Evolutionary conservation across 176 grass and related monocot species (phyloP), one percentile per base, ranked within the genome.

Genomic region (Echinochloa phyllopogon): DNA sequence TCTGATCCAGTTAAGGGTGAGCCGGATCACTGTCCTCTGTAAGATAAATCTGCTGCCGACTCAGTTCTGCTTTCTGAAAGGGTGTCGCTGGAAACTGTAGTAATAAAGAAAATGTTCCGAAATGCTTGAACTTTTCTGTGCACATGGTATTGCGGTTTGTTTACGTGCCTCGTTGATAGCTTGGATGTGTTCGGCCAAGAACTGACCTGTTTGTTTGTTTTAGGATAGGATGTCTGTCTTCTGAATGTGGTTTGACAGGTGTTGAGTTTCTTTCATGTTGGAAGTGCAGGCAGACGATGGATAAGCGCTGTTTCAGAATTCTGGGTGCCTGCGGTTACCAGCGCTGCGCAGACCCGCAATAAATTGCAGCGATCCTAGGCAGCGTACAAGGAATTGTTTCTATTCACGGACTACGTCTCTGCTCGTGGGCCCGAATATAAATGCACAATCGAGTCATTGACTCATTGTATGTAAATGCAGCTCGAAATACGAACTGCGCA

Each of bases 341-440:
- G 33, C 25, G 44, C 39, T 12, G 23, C 69, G 44, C 15, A 10
- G 61, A 24, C 81, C 29, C 69, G 38, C 70, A 45, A 50, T 83
- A 76, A 86, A 71, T 82, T 70, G 43, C 36, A 52, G 57, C 48
- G n/a, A 61, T 38, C 41, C 24, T 33, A 38, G 20, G 52, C 45
- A 82, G 44, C 42, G 27, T 69, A 77, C 78, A 64, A 13, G 12
- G 5, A 39, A 29, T n/a, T 45, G 20, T 64, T 63, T 10, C 21
- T 6, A n/a, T 85, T 75, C 47, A 80, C 55, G 59, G 42, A 39
- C 50, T 68, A 80, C 61, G 58, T 48, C 20, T 20, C 44, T 38
- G 42, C 42, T 9, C 14, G 61, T 23, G 27, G 33, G 33, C 17
- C 51, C 51, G 27, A 57, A 8, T 25, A 37, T 89, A 75, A 81